Conservation (phyloP, 345 rosid genomes). For the Lumnitzera littorea region DNA sequence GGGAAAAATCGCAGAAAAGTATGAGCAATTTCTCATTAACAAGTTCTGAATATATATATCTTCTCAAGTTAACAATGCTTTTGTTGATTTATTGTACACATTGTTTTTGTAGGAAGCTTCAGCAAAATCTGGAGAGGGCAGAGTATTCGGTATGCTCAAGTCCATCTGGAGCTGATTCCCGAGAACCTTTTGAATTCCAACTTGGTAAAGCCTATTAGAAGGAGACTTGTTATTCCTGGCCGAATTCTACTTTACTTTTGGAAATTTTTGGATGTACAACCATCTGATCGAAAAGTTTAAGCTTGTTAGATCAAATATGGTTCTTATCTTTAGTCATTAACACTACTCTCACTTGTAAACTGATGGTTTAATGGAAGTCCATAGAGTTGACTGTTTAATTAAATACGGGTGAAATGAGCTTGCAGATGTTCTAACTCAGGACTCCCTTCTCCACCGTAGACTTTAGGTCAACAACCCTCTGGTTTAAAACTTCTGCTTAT, state of each 20-base stretch:
- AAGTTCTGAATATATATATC: not conserved
- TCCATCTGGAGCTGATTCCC: conserved; percentile 35
- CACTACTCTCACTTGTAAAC: no score
- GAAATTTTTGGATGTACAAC: not conserved
- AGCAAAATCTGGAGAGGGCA: conserved; percentile 48
- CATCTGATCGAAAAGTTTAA: no score
- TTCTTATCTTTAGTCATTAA: no score
- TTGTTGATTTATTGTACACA: not conserved
- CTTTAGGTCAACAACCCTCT: no score
- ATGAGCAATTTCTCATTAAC: conserved; percentile 2
- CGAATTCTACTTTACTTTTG: no score
- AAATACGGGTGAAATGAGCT: no score
- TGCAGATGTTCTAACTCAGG: no score
- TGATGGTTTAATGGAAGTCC: no score
- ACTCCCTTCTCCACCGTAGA: no score
- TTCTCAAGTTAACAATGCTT: conserved; percentile 5
- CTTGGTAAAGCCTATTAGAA: conserved; percentile 30
- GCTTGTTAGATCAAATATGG: no score
- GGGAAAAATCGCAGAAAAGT: conserved; percentile 59
- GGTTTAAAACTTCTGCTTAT: not conserved
- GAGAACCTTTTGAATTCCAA: conserved; percentile 49
- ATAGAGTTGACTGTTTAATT: no score
- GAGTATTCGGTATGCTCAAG: conserved; percentile 44
- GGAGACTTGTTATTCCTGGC: no score
- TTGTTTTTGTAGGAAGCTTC: conserved; percentile 40